Conservation (phyloP, 2,329 filamentous ascomycete species). For the Neoascochyta sp. region DNA sequence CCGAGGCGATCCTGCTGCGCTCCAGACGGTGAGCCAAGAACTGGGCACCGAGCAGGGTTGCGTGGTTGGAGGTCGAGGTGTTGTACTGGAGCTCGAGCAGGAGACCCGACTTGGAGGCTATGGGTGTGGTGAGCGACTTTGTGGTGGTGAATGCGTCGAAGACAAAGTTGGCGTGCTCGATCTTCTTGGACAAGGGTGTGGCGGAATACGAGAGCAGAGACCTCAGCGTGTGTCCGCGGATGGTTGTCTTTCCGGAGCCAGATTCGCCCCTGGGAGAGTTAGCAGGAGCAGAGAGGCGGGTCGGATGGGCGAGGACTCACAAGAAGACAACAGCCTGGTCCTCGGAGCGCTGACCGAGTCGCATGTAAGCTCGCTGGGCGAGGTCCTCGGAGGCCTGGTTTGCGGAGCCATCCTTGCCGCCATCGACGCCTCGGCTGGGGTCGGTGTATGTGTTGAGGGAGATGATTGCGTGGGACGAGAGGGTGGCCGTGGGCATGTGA, state of each 20-base stretch:
- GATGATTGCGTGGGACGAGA: conserved; percentile 89
- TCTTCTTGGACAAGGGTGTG: conserved; percentile 86
- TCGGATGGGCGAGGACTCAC: conserved; percentile 53
- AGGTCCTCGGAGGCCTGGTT: conserved; percentile 91
- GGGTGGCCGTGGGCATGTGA: conserved; percentile 76
- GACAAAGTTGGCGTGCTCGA: conserved; percentile 89
- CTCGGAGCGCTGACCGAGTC: conserved; percentile 82
- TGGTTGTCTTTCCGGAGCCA: conserved; percentile 90
- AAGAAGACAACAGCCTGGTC: conserved; percentile 91
- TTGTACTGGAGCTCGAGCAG: conserved; percentile 98
- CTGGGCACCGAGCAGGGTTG: conserved; percentile 88
- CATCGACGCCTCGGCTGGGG: conserved; percentile 83
- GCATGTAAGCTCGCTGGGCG: conserved; percentile 77
- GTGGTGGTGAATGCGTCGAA: conserved; percentile 97
- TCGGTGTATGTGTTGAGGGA: conserved; percentile 93
- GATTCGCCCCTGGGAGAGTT: conserved; percentile 72
- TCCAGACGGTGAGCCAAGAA: conserved; percentile 90
- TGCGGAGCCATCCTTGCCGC: conserved; percentile 84
- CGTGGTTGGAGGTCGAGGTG: conserved; percentile 76
- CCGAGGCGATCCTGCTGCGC: conserved; percentile 82
- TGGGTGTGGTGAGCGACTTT: conserved; percentile 92
- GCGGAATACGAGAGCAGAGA: conserved; percentile 84
- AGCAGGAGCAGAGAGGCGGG: conserved; percentile 1
- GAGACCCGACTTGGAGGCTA: conserved; percentile 89
- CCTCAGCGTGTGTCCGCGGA: conserved; percentile 83